A percentile compares a stretch with the other conserved stretches of the same genome.
Conservation (phyloP, 495 filamentous ascomycete species). For the Pyrenopolyporus hunteri region DNA sequence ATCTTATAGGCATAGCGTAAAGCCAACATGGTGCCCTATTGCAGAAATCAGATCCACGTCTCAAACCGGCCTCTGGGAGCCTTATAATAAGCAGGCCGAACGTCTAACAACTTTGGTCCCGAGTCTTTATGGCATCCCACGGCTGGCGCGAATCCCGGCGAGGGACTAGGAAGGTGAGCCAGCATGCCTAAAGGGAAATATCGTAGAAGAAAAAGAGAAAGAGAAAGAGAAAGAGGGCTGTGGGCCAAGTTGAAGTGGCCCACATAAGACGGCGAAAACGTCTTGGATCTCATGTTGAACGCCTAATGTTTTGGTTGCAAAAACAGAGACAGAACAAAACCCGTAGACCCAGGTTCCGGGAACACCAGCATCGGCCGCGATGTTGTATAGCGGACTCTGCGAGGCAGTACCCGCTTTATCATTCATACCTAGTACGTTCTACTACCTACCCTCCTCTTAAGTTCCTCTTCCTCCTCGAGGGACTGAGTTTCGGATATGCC, state of each 20-base stretch:
- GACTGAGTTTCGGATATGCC: slow-evolving; percentile 2
- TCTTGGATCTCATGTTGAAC: slow-evolving; percentile 81
- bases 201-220: slow-evolving; percentile 26
- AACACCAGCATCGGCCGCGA: slow-evolving; percentile 47
- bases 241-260: slow-evolving; percentile 73
- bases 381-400: slow-evolving; percentile 56
- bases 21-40: slow-evolving; percentile 5
- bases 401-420: slow-evolving; percentile 28
- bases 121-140: slow-evolving; percentile 2
- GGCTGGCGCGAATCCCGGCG: background rate
- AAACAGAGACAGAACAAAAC: slow-evolving; percentile 70
- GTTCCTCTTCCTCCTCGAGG: slow-evolving; percentile 23
- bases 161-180: background rate
- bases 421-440: slow-evolving; percentile 39
- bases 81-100: background rate
- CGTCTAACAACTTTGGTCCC: slow-evolving; percentile 2
- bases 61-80: slow-evolving; percentile 1
- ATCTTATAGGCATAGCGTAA: slow-evolving; percentile 3
- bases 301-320: slow-evolving; percentile 81
- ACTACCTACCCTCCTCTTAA: slow-evolving; percentile 30
- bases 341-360: slow-evolving; percentile 53
- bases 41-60: slow-evolving; percentile 16
- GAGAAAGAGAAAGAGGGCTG: slow-evolving; percentile 48
- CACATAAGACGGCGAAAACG: slow-evolving; percentile 65
- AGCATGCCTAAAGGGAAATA: background rate